Base-by-base conservation (phyloP, 2,329 filamentous ascomycete genomes). In the Pseudogymnoascus sp. region DNA sequence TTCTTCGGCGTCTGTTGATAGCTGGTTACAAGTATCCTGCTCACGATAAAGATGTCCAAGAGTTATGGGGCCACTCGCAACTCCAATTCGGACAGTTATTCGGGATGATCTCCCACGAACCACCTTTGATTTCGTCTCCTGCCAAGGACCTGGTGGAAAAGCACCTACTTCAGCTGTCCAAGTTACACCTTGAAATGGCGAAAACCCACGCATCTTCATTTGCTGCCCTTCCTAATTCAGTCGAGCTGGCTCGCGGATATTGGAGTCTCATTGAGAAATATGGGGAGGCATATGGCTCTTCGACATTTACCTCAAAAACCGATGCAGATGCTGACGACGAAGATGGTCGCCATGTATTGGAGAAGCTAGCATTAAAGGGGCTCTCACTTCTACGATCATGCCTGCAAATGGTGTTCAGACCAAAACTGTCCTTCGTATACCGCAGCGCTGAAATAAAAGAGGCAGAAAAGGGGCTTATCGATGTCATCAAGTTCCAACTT, bases 131-230 rank as follows among this genome's bases (percentile, higher is more conserved):
- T 1, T 74, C 80, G 1, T 73, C 77, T 3, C 75, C 78, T 3
- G 82, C 86, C 23, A 83, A 84, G 65, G 83, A 82, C 37, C 73
- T 89, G 23, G 79, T 96, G n/a, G 90, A 90, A 68, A 96, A 92
- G 73, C 93, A 97, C 73, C 80, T 96, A 1, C 78, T 97, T 45
- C 93, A 98, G 73, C 88, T 98, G 61, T 88, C 93, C 3, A 99
- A 98, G 76, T 79, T 99, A 2, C 95, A 98, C 73, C 82, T 96
- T 41, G 88, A 92, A 64, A 93, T 98, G 88, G 86, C 91, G 1
- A 85, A 85, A 61, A 78, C 81, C 4, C 92, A 96, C 73, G 87
- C 93, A 1, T 87, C 90, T 3, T 90, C 92, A 63, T 98, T 97
- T 75, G 87, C 88, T 0, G 80, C 91, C 11, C 82, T 99, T 6